Conservation (phyloP, 352 stramenopile species). For the Phytophthora gonapodyides region DNA sequence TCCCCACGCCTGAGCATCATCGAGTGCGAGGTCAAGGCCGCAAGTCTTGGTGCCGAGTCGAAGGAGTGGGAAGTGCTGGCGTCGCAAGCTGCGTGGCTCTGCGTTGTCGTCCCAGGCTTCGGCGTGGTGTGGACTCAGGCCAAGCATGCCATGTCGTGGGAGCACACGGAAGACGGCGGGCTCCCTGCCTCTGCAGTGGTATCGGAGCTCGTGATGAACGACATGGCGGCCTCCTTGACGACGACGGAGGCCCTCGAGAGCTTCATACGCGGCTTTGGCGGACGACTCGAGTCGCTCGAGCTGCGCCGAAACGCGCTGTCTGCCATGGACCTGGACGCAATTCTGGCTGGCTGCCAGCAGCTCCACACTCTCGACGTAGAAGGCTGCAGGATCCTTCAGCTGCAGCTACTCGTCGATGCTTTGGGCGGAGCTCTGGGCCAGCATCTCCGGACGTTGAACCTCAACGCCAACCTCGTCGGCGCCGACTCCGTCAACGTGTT, state of each 20-base stretch:
- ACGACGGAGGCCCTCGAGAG: slow-evolving; percentile 27
- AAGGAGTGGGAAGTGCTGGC: slow-evolving; percentile 36
- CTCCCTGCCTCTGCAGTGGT: slow-evolving; percentile 15
- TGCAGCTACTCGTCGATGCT: slow-evolving; percentile 41
- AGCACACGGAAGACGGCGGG: slow-evolving; percentile 14
- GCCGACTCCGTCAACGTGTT: slow-evolving; percentile 32
- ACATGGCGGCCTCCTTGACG: slow-evolving; percentile 28
- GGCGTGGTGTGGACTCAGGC: slow-evolving; percentile 31
- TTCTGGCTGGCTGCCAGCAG: slow-evolving; percentile 27
- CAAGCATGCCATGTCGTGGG: slow-evolving; percentile 29
- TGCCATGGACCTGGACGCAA: slow-evolving; percentile 36
- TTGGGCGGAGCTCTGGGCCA: slow-evolving; percentile 25
- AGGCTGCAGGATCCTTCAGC: slow-evolving; percentile 37
- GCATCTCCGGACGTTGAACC: slow-evolving; percentile 34
- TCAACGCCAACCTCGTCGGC: slow-evolving; percentile 41
- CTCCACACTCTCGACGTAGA: slow-evolving; percentile 35
- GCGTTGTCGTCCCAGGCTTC: slow-evolving; percentile 35
- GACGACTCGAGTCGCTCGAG: slow-evolving; percentile 32
- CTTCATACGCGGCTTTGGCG: slow-evolving; percentile 32
- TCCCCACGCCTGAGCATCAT: slow-evolving; percentile 31
- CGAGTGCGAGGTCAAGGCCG: slow-evolving; percentile 27
- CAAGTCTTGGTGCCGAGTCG: slow-evolving; percentile 6
- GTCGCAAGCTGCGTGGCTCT: slow-evolving; percentile 27
- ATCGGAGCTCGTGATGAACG: slow-evolving; percentile 39
- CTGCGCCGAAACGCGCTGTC: slow-evolving; percentile 34